Conservation (phyloP, 1,284 basidiomycete genomes). For the Cryptococcus jaspeensis region DNA sequence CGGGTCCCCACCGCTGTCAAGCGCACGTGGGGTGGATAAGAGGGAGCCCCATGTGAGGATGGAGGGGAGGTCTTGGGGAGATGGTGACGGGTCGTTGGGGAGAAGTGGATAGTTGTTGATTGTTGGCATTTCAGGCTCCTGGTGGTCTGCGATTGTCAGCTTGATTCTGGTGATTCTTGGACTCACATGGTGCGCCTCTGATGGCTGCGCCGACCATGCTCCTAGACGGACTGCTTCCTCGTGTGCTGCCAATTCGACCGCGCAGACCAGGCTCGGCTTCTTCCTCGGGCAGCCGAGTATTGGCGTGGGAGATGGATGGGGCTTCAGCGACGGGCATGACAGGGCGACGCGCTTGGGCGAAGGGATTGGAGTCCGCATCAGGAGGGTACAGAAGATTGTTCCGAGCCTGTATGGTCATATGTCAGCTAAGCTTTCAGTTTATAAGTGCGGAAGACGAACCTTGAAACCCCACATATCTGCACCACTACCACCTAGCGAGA, state of each 20-base stretch:
- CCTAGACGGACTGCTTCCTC: slow-evolving; percentile 77
- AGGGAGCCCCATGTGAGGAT: slow-evolving; percentile 93
- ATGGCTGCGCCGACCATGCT: slow-evolving; percentile 87
- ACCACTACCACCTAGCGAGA: slow-evolving; percentile 57
- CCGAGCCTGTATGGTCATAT: slow-evolving; percentile 60
- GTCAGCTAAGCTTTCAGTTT: slow-evolving; percentile 9
- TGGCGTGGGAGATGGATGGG: slow-evolving; percentile 69
- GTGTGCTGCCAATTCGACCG: slow-evolving; percentile 54
- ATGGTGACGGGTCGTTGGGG: slow-evolving; percentile 80
- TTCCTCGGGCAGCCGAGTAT: slow-evolving; percentile 74
- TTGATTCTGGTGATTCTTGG: background rate
- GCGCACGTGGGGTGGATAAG: slow-evolving; percentile 76
- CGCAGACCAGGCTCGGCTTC: slow-evolving; percentile 34
- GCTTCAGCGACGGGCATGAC: slow-evolving; percentile 51
- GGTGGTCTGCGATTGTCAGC: slow-evolving; percentile 18
- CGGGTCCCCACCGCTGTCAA: slow-evolving; percentile 62
- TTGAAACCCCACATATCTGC: slow-evolving; percentile 88
- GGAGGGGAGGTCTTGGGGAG: slow-evolving; percentile 76
- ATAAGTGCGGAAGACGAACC: slow-evolving; percentile 53
- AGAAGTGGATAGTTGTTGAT: slow-evolving; percentile 68
- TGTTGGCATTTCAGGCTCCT: slow-evolving; percentile 50
- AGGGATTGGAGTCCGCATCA: slow-evolving; percentile 78
- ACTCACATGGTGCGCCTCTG: slow-evolving; percentile 60
- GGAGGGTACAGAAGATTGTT: slow-evolving; percentile 84
- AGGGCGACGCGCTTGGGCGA: slow-evolving; percentile 49